Base-by-base conservation (phyloP, 345 rosid genomes). In the Citrus sp. region DNA sequence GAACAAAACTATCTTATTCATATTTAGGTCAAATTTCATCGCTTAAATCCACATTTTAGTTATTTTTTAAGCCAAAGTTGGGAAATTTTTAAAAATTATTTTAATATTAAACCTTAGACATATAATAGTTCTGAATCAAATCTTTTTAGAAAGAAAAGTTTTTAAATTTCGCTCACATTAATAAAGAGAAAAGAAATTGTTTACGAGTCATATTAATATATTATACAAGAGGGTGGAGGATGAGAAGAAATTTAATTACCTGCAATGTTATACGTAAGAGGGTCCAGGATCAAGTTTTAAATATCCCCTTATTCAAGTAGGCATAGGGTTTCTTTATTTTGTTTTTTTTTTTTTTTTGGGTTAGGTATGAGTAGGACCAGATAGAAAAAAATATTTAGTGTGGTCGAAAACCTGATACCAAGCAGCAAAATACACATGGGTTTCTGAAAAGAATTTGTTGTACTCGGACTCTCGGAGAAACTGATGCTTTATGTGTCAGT, bases 371-470 rank as follows among this genome's bases (percentile, higher is more conserved):
- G 16, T 2, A 22, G 56, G 58, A 27, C 32, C n/a, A 46, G 2
- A 40, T 46, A 38, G 7, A 27, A 42, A n/a, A 4, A 13, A 13
- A 69, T 13, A 40, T 10, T 4, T 69, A 12, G 16, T 16, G 61
- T 58, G 78, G 84, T 82, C 85, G 82, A 83, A 64, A 81, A 61
- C 66, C 74, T 76, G 77, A 79, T 27, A 74, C 42, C 22, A 56
- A 49, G 82, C 37, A 54, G 79, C 67, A 59, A 68, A 56, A 67
- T 18, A 35, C 84, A 82, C 85, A 84, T 81, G 85, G 88, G 77
- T 72, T 72, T 65, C 87, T 81, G 87, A 81, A 56, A 49, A 54
- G 60, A 6, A 55, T 64, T 79, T 76, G 80, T 30, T 64, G 62
- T 65, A 58, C 81, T 34, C 60, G 49, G 32, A 74, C 65, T 49